These are phyloP conservation scores for Apiospora arundinis DNA, from an alignment of 2,329 filamentous ascomycete genomes.

Conservation along the genomic window DNA sequence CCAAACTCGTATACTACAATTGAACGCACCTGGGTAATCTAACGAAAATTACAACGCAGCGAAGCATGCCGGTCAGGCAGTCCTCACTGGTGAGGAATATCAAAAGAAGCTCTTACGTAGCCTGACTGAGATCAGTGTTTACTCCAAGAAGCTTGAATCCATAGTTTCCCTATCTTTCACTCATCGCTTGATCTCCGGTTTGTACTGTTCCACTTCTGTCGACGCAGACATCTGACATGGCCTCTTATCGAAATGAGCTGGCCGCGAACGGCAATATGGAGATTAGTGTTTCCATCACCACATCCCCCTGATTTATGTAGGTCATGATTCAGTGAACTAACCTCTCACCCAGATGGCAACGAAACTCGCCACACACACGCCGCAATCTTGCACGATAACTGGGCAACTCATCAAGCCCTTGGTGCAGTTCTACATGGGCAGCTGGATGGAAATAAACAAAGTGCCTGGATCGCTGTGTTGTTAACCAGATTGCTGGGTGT, in stretches of 20 bases:
- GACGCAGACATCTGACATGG: background rate
- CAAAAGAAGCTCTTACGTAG: background rate
- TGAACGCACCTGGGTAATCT: background rate
- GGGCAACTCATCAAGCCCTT: constrained; percentile 21
- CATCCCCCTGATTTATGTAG: background rate
- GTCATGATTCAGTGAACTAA: background rate
- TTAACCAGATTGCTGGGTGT: background rate
- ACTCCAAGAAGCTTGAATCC: background rate
- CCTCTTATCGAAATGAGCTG: background rate
- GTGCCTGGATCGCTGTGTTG: background rate
- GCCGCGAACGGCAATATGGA: background rate
- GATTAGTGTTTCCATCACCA: background rate
- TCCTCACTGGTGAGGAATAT: background rate
- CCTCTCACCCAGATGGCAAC: background rate
- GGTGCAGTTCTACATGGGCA: background rate
- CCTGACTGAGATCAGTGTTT: background rate
- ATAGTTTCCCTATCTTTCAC: background rate
- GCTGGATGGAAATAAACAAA: background rate
- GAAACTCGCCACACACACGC: constrained; percentile 15
- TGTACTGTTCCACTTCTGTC: background rate
- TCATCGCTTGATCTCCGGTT: background rate
- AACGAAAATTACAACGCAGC: background rate
- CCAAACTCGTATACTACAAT: background rate
- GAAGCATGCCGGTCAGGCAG: background rate
- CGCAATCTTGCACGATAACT: constrained; percentile 21